These are phyloP conservation scores for Porcisia deanei DNA, from an alignment of 208 protist species.

Conservation along the genomic window DNA sequence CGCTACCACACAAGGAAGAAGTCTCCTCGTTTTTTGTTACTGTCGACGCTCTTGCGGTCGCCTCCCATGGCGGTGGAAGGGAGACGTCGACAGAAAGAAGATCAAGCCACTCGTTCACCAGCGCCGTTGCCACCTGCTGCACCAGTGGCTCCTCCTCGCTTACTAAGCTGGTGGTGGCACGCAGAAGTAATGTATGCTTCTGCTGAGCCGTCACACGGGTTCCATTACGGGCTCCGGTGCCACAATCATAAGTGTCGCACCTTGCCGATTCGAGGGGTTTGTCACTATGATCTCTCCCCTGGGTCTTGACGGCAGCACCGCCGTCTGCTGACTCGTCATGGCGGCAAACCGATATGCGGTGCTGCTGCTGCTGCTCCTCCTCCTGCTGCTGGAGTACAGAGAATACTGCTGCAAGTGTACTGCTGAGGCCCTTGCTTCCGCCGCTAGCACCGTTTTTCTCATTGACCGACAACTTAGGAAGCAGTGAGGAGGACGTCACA, in stretches of 20 bases:
- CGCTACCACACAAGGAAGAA: background rate
- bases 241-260: background rate
- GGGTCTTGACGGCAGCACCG: background rate
- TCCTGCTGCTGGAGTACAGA: slow-evolving; percentile 5
- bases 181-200: slow-evolving; percentile 21
- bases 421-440: slow-evolving; percentile 1
- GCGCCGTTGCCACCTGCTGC: slow-evolving; percentile 45
- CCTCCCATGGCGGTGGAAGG: background rate
- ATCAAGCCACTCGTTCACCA: slow-evolving; percentile 46
- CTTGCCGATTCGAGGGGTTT: too few species aligned
- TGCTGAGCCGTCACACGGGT: background rate
- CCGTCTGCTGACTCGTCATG: background rate
- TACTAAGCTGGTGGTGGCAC: slow-evolving; percentile 31
- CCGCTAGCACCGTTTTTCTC: background rate
- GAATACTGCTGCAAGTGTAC: background rate
- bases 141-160: slow-evolving; percentile 52
- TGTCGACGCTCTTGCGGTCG: background rate
- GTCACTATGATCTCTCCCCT: too few species aligned
- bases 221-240: background rate
- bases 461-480: slow-evolving; percentile 2
- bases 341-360: background rate
- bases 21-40: background rate
- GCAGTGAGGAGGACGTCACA: slow-evolving; percentile 17
- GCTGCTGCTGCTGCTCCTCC: background rate
- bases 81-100: slow-evolving; percentile 8